Evolutionary conservation across 192 early-diverging fungal species (phyloP).

Genomic region (Physocladia obscura): DNA sequence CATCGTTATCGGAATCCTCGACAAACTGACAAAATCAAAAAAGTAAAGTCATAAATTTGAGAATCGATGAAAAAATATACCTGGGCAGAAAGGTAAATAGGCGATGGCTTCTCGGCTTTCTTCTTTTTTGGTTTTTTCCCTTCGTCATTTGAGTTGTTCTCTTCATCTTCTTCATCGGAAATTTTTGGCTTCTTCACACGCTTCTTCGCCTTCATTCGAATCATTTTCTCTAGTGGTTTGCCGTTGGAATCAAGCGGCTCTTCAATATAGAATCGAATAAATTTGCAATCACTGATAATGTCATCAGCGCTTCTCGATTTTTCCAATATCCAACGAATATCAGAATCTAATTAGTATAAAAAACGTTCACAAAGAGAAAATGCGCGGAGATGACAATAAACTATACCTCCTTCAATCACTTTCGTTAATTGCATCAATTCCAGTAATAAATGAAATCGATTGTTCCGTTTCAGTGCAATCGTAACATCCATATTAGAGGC

Average conservation of each 20-base stretch:
- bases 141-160: slow-evolving; percentile 30
- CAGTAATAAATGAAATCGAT: slow-evolving; percentile 44
- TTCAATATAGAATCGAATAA: slow-evolving; percentile 33
- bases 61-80: background rate
- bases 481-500: slow-evolving; percentile 24
- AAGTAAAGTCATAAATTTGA: background rate
- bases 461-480: slow-evolving; percentile 24
- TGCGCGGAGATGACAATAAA: background rate
- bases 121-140: slow-evolving; percentile 6
- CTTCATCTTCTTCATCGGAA: slow-evolving; percentile 1
- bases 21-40: slow-evolving; percentile 42
- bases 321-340: slow-evolving; percentile 32
- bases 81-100: slow-evolving; percentile 5
- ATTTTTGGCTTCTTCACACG: background rate
- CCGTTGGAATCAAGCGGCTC: slow-evolving; percentile 17
- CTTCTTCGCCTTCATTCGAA: slow-evolving; percentile 18
- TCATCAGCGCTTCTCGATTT: slow-evolving; percentile 34
- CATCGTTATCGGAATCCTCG: slow-evolving; percentile 54
- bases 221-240: slow-evolving; percentile 8
- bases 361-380: background rate
- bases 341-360: background rate
- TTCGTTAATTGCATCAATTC: slow-evolving; percentile 38
- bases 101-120: background rate
- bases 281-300: slow-evolving; percentile 33
- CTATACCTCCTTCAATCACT: slow-evolving; percentile 29